Conservation (phyloP, 2,329 filamentous ascomycete species). For the Colletotrichum endophyticum region DNA sequence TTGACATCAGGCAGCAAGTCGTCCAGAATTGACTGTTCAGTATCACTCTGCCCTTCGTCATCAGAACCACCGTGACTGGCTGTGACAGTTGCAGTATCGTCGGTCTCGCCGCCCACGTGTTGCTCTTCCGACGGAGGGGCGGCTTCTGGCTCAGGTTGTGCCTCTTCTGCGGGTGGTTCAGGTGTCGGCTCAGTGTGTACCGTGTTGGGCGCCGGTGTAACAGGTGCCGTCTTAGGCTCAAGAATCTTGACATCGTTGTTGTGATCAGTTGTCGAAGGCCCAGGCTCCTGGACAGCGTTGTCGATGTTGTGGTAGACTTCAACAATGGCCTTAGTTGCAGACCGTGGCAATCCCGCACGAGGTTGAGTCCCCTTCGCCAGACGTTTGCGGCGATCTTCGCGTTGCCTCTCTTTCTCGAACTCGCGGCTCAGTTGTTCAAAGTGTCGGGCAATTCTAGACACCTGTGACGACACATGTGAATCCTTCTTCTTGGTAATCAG, state of each 20-base stretch:
- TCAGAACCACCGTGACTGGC: conserved; percentile 68
- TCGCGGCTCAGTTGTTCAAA: conserved; percentile 97
- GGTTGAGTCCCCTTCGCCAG: conserved; percentile 75
- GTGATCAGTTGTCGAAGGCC: conserved; percentile 62
- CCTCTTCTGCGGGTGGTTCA: neutral
- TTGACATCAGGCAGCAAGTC: conserved; percentile 69
- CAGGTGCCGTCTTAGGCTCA: conserved; percentile 11
- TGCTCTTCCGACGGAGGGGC: conserved; percentile 7
- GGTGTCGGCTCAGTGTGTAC: conserved; percentile 24
- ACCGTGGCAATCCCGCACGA: conserved; percentile 81
- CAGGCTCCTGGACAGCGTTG: conserved; percentile 86
- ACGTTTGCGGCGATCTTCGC: conserved; percentile 76
- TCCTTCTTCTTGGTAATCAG: conserved; percentile 79
- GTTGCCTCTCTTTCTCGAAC: conserved; percentile 91
- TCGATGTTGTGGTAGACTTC: conserved; percentile 95
- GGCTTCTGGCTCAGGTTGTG: conserved; percentile 4
- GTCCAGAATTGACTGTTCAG: conserved; percentile 71
- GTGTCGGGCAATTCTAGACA: conserved; percentile 91
- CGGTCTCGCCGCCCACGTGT: conserved; percentile 30
- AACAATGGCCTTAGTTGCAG: conserved; percentile 93
- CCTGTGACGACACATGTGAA: conserved; percentile 83
- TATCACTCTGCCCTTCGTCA: conserved; percentile 74
- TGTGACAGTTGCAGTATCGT: conserved; percentile 42
- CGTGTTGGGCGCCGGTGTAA: conserved; percentile 1
- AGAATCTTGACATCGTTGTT: conserved; percentile 15